These are phyloP conservation scores for Alloteropsis angusta DNA, from an alignment of 202 grass and related monocot species.

Conservation along the genomic window DNA sequence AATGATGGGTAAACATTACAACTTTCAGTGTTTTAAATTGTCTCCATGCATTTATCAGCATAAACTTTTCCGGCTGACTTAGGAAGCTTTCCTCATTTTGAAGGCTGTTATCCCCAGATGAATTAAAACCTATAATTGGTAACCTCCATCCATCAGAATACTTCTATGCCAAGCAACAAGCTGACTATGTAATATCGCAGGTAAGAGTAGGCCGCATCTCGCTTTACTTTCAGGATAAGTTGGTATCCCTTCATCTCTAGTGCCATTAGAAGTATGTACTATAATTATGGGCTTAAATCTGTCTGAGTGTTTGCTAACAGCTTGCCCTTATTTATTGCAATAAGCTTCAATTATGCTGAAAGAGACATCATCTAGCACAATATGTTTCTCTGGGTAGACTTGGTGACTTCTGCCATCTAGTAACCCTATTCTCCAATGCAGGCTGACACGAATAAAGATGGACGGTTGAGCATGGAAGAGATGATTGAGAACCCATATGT, in stretches of 20 bases:
- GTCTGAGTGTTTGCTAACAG: not conserved
- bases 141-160: constrained; percentile 77
- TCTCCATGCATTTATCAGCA: not conserved
- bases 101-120: constrained; percentile 72
- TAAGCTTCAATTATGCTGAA: constrained; percentile 12
- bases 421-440: constrained; percentile 30
- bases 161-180: constrained; percentile 95
- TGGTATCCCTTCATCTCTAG: not conserved
- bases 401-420: constrained; percentile 8
- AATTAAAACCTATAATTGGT: constrained; percentile 60
- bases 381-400: not conserved
- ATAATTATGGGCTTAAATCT: not conserved
- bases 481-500: constrained; percentile 92
- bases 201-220: constrained; percentile 32
- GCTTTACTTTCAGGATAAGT: constrained; percentile 9
- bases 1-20: constrained; percentile 74
- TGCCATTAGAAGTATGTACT: not conserved
- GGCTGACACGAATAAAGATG: constrained; percentile 89
- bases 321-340: not conserved
- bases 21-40: not conserved
- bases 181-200: constrained; percentile 69
- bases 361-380: not conserved
- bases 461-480: constrained; percentile 64
- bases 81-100: constrained; percentile 8
- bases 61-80: constrained; percentile 4